Evolutionary conservation across 331 rosid species (phyloP), one percentile per base, ranked within the genome.

Genomic region (Pyrus hybrid): DNA sequence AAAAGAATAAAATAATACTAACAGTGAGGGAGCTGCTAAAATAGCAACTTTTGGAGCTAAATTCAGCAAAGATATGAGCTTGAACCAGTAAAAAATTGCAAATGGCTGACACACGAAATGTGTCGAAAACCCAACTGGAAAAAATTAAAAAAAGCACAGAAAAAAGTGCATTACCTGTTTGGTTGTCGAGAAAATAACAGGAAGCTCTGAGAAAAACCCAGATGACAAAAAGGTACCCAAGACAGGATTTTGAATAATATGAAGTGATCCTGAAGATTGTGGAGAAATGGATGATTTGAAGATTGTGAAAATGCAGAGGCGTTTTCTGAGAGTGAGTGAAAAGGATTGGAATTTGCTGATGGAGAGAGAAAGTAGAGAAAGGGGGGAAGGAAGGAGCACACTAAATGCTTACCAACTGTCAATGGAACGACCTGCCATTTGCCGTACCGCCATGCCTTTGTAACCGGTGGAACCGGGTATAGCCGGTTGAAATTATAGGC

Each of bases 381-480:
- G 80, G 49, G 54, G 28, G 51, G 61, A 21, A 62, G 86, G 26
- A 11, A 63, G 72, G 63, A 63, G 80, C 80, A 77, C 84, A 86
- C 80, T 89, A 85, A 87, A 83, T 89, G 91, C 91, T 61, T 83
- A 78, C 93, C 89, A 89, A 87, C 93, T 87, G 91, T 91, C 85
- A 86, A 49, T 72, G 80, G 75, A 88, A 85, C 87, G 80, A 79
- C 91, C 86, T 81, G 87, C 84, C 85, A 83, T 83, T 80, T 72
- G 72, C 84, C 83, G 88, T 86, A 89, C 86, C 79, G 81, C 70
- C 87, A 77, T 10, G 4, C 67, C 45, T 71, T 70, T 65, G 41
- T 69, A 68, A 84, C 90, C 88, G 85, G 84, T 32, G 41, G 17
- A 26, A 30, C 83, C 83, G 81, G 77, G 66, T 12, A 33, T n/a